Evolutionary conservation across 345 rosid species (phyloP), one percentile per base, ranked within the genome.

Genomic region (Eucalyptus rudis): DNA sequence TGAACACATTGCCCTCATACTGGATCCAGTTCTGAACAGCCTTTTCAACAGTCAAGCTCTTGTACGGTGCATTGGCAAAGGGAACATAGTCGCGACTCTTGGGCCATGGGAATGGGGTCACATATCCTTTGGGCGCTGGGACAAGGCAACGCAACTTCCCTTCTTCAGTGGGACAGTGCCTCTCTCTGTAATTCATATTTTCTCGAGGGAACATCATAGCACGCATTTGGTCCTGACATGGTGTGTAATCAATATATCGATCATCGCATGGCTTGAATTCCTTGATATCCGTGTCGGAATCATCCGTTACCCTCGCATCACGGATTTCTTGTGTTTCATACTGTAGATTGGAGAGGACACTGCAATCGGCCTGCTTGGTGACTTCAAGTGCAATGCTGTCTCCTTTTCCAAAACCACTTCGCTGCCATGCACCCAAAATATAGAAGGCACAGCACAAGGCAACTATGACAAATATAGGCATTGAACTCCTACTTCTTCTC

Each of bases 11-110:
- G 71, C 97, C 97, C 91, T 95, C 96, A 86, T 90, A 95, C 86
- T 92, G 94, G 88, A 95, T 92, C 97, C 97, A 95, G 68, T 95
- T 95, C 89, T 95, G 97, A 86, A 93, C 92, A 86, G 96, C 95
- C 94, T 95, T 95, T 91, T 95, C 96, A 86, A 95, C 96, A 2
- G 96, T 93, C 90, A 95, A 93, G 93, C 94, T 93, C 93, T 94
- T 94, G 86, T 94, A 93, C 31, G 96, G 97, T 49, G 93, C 97
- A 91, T 95, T 95, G 8, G 96, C 95, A 89, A 87, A 95, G 59
- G 95, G 97, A 15, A 95, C 96, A 87, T 93, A 95, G 81, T 95
- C 95, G 43, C 96, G 95, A 91, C 97, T 95, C 91, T 93, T 94
- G 20, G 97, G 97, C 97, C 97, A 95, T 43, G 91, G 92, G 90